phyloP scores from a whole-genome alignment of 106 monocot genomes.

The Dioscorea alata region DNA sequence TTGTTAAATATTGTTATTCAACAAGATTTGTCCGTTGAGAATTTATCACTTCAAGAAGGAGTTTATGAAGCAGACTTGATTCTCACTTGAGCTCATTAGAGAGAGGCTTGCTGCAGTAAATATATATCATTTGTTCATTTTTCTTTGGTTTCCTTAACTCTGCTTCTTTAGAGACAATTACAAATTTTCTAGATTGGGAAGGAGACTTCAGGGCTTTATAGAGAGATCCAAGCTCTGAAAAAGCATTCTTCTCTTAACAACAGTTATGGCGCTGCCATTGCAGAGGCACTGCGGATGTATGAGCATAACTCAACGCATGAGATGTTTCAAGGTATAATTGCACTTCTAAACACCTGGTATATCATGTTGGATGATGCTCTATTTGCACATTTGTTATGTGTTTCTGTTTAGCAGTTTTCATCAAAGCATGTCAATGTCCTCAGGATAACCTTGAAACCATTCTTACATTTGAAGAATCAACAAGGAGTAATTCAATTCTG shows the following conservation, averaged over 20 bases:
- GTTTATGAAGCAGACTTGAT: slow-evolving; percentile 34
- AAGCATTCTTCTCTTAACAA: slow-evolving; percentile 26
- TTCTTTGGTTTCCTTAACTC: neutral
- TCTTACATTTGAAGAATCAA: too few species aligned
- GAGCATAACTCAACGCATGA: slow-evolving; percentile 31
- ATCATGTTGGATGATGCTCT: too few species aligned
- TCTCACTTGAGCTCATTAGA: slow-evolving; percentile 50
- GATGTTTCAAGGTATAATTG: slow-evolving; percentile 37
- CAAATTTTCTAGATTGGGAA: slow-evolving; percentile 27
- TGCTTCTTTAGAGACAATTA: neutral
- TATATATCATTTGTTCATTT: neutral
- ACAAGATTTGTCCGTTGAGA: slow-evolving; percentile 19
- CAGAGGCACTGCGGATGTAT: slow-evolving; percentile 27
- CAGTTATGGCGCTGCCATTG: slow-evolving; percentile 25
- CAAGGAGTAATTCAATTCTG: neutral
- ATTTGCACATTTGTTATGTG: neutral
- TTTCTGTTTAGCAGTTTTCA: neutral
- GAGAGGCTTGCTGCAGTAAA: slow-evolving; percentile 57
- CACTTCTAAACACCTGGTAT: neutral
- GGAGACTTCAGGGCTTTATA: slow-evolving; percentile 40
- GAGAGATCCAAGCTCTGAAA: slow-evolving; percentile 42
- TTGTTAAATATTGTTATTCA: slow-evolving; percentile 6
- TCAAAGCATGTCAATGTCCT: too few species aligned
- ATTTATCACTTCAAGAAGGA: slow-evolving; percentile 22
- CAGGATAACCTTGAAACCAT: neutral